A percentile compares a stretch with the other conserved stretches of the same genome.
Conservation (phyloP, 1,284 basidiomycete species). For the Moesziomyces antarcticus region DNA sequence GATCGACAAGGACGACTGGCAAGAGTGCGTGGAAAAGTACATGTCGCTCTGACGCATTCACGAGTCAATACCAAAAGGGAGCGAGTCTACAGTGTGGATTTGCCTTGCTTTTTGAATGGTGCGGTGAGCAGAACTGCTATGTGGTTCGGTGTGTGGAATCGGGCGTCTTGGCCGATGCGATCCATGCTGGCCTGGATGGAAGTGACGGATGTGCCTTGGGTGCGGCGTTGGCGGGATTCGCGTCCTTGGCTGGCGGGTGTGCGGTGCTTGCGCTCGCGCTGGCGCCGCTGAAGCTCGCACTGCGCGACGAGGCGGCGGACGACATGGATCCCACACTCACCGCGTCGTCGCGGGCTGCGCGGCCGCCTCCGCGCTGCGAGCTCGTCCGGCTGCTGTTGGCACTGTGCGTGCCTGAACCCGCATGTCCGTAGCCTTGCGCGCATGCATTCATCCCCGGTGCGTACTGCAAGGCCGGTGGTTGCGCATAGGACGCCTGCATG, state of each 20-base stretch:
- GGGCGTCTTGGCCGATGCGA: conserved; percentile 4
- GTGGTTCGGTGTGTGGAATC: background rate
- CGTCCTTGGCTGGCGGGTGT: background rate
- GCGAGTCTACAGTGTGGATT: too few species aligned
- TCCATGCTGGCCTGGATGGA: conserved; percentile 38
- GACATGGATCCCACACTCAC: conserved; percentile 25
- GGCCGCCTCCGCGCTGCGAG: conserved; percentile 19
- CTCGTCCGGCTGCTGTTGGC: conserved; percentile 26
- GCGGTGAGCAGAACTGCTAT: background rate
- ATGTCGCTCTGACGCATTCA: conserved; percentile 18
- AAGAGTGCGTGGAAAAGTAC: conserved; percentile 32
- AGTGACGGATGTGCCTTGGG: conserved; percentile 23
- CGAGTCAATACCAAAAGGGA: too few species aligned
- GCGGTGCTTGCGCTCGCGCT: conserved; percentile 4
- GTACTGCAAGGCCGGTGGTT: background rate
- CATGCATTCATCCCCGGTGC: too few species aligned
- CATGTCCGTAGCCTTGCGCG: background rate
- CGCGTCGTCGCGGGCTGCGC: conserved; percentile 15
- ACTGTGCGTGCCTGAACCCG: conserved; percentile 10
- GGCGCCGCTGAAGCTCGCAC: conserved; percentile 25
- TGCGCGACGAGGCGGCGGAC: conserved; percentile 25
- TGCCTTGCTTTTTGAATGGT: too few species aligned
- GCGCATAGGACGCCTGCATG: conserved; percentile 5
- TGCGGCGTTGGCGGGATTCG: background rate
- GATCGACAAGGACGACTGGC: conserved; percentile 21